Conservation (phyloP, 2,329 filamentous ascomycete genomes). For the Penicillium thymicola region DNA sequence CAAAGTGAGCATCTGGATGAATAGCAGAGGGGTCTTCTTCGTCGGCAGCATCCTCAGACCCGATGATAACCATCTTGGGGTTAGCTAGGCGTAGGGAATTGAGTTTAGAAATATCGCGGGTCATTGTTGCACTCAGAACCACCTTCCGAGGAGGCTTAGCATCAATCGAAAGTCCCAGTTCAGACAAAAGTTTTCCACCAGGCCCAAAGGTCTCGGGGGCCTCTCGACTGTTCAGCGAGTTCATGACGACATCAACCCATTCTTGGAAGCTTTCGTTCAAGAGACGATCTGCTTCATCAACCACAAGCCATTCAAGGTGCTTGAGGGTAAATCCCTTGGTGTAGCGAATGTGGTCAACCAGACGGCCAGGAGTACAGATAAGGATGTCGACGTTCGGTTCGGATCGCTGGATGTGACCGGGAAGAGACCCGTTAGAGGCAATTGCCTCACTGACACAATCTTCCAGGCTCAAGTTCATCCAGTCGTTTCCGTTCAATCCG, state of each 20-base stretch:
- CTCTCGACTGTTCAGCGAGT: slow-evolving; percentile 54
- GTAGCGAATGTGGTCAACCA: slow-evolving; percentile 84
- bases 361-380: slow-evolving; percentile 84
- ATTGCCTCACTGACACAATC: slow-evolving; percentile 45
- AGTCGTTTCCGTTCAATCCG: slow-evolving; percentile 43
- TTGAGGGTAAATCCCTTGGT: slow-evolving; percentile 79
- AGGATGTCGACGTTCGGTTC: slow-evolving; percentile 79
- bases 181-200: slow-evolving; percentile 31
- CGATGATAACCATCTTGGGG: slow-evolving; percentile 73
- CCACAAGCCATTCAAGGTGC: slow-evolving; percentile 79
- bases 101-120: slow-evolving; percentile 76
- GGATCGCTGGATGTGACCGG: slow-evolving; percentile 62
- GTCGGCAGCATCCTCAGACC: slow-evolving; percentile 46
- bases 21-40: slow-evolving; percentile 19
- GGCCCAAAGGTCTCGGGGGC: slow-evolving; percentile 46
- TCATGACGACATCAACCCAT: slow-evolving; percentile 73
- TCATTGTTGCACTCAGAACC: slow-evolving; percentile 89
- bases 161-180: slow-evolving; percentile 39
- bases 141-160: slow-evolving; percentile 66
- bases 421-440: slow-evolving; percentile 44
- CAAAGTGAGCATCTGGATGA: slow-evolving; percentile 42
- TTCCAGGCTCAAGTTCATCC: slow-evolving; percentile 47
- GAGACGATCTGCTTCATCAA: slow-evolving; percentile 91
- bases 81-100: slow-evolving; percentile 68
- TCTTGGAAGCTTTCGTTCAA: slow-evolving; percentile 90